Percentiles rank a stretch among this genome's conserved stretches.
Conservation (phyloP, 208 protist genomes). For the Angomonas deanei region DNA sequence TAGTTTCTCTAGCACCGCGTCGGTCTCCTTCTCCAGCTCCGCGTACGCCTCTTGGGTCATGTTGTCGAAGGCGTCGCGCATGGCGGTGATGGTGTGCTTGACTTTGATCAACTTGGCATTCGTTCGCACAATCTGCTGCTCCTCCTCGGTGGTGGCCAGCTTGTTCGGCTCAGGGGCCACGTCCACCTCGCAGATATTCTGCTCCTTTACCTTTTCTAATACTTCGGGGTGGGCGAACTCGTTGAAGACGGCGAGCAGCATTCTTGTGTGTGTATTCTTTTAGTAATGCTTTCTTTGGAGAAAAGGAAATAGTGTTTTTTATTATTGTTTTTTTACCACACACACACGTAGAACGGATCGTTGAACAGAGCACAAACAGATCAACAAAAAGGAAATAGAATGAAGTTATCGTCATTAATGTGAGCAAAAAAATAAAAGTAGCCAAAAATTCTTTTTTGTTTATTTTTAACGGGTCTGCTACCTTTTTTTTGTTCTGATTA, state of each 20-base stretch:
- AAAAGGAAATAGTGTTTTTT: background rate
- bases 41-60: conserved; percentile 30
- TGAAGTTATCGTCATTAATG: no score
- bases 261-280: conserved; percentile 14
- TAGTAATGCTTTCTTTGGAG: background rate
- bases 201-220: conserved; percentile 39
- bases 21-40: conserved; percentile 33
- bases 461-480: no score
- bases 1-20: conserved; percentile 41
- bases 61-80: conserved; percentile 36
- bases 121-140: conserved; percentile 43
- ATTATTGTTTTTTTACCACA: no score
- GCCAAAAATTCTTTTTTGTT: no score
- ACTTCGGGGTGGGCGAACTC: conserved; percentile 78
- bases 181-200: conserved; percentile 64
- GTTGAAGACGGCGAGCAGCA: conserved; percentile 75
- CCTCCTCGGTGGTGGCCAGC: conserved; percentile 46
- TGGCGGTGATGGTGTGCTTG: conserved; percentile 33
- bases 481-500: no score
- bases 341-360: background rate
- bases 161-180: conserved; percentile 29
- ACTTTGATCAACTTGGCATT: conserved; percentile 84
- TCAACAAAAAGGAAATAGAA: conserved; percentile 16
- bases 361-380: conserved; percentile 12
- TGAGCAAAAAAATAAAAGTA: no score